A percentile compares a stretch with the other conserved stretches of the same genome.
phyloP scores from a whole-genome alignment of 139 green algal species.

The Picochlorum costavermella region DNA sequence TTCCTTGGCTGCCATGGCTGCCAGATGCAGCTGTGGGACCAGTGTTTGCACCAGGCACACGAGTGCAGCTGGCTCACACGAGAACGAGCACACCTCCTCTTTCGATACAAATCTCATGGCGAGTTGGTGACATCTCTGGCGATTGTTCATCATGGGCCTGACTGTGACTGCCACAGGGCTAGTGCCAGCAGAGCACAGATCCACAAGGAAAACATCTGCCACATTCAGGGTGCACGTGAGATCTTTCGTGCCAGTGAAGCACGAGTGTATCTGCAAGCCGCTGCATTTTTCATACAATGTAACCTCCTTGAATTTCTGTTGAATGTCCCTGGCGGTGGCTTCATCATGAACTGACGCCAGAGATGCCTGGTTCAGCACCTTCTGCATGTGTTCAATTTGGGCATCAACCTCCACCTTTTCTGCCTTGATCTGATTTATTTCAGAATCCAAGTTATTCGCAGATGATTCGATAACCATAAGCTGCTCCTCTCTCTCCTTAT shows the following conservation, averaged over 20 bases:
- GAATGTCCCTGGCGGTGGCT: too few species aligned
- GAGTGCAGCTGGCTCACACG: not conserved
- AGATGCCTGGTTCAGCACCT: too few species aligned
- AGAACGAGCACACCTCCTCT: not conserved
- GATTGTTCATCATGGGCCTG: not conserved
- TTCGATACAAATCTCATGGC: not conserved
- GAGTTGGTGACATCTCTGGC: not conserved
- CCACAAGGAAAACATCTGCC: not conserved
- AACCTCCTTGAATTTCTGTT: not conserved
- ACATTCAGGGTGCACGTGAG: not conserved
- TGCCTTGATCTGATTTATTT: slow-evolving; percentile 2
- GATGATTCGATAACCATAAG: not conserved
- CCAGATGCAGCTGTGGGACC: not conserved
- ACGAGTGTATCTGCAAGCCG: not conserved
- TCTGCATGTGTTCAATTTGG: too few species aligned
- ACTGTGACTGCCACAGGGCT: not conserved
- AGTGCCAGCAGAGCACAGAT: not conserved
- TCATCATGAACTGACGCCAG: too few species aligned
- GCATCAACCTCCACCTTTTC: slow-evolving; percentile 13
- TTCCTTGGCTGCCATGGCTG: not conserved
- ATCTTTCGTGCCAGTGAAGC: not conserved
- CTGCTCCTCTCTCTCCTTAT: slow-evolving; percentile 11
- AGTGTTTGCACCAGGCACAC: not conserved
- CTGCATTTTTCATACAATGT: not conserved
- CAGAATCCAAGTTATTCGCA: not conserved